Conservation (phyloP, 352 stramenopile species). For the Globisporangium emineosum region DNA sequence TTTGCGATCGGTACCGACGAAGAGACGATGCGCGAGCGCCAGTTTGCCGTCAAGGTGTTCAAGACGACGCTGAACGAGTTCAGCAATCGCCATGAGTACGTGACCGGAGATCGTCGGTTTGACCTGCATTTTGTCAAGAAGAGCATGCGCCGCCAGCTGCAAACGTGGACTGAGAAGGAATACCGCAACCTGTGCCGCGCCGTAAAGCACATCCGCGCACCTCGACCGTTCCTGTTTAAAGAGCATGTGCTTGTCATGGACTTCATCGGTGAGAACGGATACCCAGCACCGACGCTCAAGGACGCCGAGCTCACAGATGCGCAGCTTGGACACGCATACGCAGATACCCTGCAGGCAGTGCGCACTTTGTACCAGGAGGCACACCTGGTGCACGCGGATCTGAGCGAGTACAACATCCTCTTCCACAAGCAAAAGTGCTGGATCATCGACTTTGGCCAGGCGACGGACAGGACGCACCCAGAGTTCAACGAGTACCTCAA, state of each 20-base stretch:
- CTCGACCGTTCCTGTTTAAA: slow-evolving; percentile 44
- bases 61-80: slow-evolving; percentile 84
- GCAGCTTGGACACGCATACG: slow-evolving; percentile 52
- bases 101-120: slow-evolving; percentile 76
- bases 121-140: slow-evolving; percentile 78
- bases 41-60: slow-evolving; percentile 78
- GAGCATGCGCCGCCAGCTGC: slow-evolving; percentile 58
- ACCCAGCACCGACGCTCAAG: slow-evolving; percentile 65
- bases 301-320: slow-evolving; percentile 48
- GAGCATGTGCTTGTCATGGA: slow-evolving; percentile 75
- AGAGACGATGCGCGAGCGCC: slow-evolving; percentile 25
- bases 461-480: slow-evolving; percentile 80
- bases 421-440: slow-evolving; percentile 60
- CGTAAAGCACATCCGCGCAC: slow-evolving; percentile 45
- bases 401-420: slow-evolving; percentile 91
- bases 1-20: slow-evolving; percentile 58
- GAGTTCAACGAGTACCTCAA: slow-evolving; percentile 55
- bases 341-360: slow-evolving; percentile 45
- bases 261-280: slow-evolving; percentile 57
- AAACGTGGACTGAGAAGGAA: slow-evolving; percentile 76
- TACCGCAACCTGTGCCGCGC: slow-evolving; percentile 61
- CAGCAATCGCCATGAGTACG: slow-evolving; percentile 77
- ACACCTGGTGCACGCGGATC: slow-evolving; percentile 59
- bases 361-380: slow-evolving; percentile 50
- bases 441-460: slow-evolving; percentile 93